A percentile compares a stretch with the other conserved stretches of the same genome.
Evolutionary conservation across 768 basidiomycete genomes (phyloP).

Genomic region (Amanita subjunquillea): DNA sequence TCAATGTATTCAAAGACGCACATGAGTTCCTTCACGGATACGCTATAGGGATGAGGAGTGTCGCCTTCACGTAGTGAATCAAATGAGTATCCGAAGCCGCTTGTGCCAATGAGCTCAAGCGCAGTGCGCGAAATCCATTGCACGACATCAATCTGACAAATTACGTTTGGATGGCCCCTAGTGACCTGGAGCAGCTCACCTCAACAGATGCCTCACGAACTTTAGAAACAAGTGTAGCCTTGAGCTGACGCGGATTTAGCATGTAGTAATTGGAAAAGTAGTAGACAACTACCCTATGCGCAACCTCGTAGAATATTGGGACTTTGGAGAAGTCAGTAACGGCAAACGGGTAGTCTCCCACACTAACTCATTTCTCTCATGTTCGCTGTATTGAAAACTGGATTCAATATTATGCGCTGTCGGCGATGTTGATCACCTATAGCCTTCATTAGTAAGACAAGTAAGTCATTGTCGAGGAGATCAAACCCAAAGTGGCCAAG

Average conservation of each 20-base stretch:
- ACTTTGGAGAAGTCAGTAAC: slow-evolving; percentile 11
- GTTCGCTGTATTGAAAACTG: slow-evolving; percentile 30
- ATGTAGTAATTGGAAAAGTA: background rate
- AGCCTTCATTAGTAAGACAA: slow-evolving; percentile 17
- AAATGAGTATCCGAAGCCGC: slow-evolving; percentile 35
- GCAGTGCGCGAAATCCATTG: slow-evolving; percentile 30
- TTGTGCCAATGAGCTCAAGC: slow-evolving; percentile 38
- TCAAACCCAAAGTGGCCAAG: background rate
- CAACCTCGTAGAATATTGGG: slow-evolving; percentile 22
- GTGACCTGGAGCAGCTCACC: background rate
- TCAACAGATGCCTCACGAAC: background rate
- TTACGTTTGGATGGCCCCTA: background rate
- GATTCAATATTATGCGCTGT: slow-evolving; percentile 34
- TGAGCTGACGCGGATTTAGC: background rate
- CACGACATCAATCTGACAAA: slow-evolving; percentile 20
- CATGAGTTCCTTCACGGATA: slow-evolving; percentile 21
- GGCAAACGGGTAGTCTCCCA: background rate
- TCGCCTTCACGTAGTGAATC: slow-evolving; percentile 24
- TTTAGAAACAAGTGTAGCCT: background rate
- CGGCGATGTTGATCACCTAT: slow-evolving; percentile 30
- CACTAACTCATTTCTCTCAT: slow-evolving; percentile 27
- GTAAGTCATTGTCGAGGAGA: slow-evolving; percentile 5
- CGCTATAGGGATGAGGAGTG: slow-evolving; percentile 18
- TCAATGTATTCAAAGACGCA: slow-evolving; percentile 10
- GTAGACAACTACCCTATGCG: slow-evolving; percentile 14